Evolutionary conservation across 2,329 filamentous ascomycete species (phyloP), one percentile per base, ranked within the genome.

Genomic region (Calonectria pteridis): DNA sequence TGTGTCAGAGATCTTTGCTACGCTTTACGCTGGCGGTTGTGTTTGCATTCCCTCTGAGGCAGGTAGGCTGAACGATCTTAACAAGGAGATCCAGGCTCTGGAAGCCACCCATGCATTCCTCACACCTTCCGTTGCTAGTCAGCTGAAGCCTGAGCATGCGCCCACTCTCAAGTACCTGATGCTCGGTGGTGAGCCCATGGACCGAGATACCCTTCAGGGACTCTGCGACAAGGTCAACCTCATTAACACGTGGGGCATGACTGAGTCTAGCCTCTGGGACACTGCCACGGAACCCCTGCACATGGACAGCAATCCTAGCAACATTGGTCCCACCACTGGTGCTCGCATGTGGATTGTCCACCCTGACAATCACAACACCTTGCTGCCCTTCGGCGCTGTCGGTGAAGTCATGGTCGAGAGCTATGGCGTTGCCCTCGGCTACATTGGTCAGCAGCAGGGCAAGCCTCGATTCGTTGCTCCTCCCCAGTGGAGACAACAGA

Each of bases 331-430:
- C 31, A 72, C 72, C 28, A 74, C 72, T 14, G 69, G 72, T n/a
- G 69, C 69, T 18, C 72, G 69, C 7, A 72, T 65, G 18, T 74
- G 69, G 72, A 72, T 74, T 46, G 72, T 74, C 23, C 72, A 74
- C 40, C 72, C 72, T 11, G 55, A 71, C 43, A 74, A 74, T 63
- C 72, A 70, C 62, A 59, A 33, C 16, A 72, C 67, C 43, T 55
- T 72, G 16, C 43, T 74, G 4, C 72, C 69, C 14, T 74, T 74
- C 26, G 69, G 72, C 14, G 63, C 72, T 40, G 69, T 74, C 10
- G 72, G 72, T 33, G 72, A 74, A 64, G 64, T 74, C 13, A 63
- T 74, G 69, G 58, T 74, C 59, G 72, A 74, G 49, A 73, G 72
- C 28, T 66, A 72, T 58, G 67, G 69, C 31, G 49, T 72, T 29